These are phyloP conservation scores for Coffea eugenioides DNA, from an alignment of 257 asterid genomes.

Conservation along the genomic window DNA sequence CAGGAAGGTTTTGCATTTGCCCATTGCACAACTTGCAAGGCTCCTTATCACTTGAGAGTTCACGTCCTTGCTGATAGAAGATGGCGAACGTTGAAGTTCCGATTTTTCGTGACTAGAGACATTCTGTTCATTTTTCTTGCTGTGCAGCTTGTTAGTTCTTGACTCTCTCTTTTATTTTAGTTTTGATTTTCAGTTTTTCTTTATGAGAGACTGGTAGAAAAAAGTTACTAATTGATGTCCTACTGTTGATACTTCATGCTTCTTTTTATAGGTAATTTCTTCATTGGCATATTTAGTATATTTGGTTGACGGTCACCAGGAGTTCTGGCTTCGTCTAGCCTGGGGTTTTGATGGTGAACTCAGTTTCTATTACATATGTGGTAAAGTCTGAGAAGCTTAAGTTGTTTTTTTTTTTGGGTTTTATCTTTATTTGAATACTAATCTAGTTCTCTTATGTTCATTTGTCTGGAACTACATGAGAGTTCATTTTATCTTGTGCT, in stretches of 20 bases:
- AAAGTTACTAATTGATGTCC: constrained; percentile 6
- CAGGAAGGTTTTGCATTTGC: constrained; percentile 98
- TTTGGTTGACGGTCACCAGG: constrained; percentile 63
- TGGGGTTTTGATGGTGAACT: constrained; percentile 80
- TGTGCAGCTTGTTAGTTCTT: constrained; percentile 74
- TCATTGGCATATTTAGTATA: constrained; percentile 63
- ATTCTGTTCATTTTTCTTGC: constrained; percentile 78
- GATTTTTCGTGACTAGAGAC: constrained; percentile 92
- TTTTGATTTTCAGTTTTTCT: background rate
- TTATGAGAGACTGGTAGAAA: background rate
- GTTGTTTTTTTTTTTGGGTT: background rate
- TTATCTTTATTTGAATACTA: background rate
- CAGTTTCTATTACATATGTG: constrained; percentile 89
- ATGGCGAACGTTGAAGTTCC: constrained; percentile 90
- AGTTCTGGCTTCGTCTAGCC: constrained; percentile 69
- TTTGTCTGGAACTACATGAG: background rate
- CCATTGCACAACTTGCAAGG: constrained; percentile 95
- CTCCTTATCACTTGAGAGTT: constrained; percentile 84
- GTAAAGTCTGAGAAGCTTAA: constrained; percentile 42
- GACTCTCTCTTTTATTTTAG: constrained; percentile 11
- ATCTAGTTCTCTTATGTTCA: background rate
- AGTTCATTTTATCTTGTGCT: background rate
- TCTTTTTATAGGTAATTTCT: constrained; percentile 62
- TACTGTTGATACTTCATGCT: constrained; percentile 19
- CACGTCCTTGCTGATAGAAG: constrained; percentile 75